Evolutionary conservation across 108 stramenopile genomes (phyloP).

Genomic region (Hondaea fermentalgiana): DNA sequence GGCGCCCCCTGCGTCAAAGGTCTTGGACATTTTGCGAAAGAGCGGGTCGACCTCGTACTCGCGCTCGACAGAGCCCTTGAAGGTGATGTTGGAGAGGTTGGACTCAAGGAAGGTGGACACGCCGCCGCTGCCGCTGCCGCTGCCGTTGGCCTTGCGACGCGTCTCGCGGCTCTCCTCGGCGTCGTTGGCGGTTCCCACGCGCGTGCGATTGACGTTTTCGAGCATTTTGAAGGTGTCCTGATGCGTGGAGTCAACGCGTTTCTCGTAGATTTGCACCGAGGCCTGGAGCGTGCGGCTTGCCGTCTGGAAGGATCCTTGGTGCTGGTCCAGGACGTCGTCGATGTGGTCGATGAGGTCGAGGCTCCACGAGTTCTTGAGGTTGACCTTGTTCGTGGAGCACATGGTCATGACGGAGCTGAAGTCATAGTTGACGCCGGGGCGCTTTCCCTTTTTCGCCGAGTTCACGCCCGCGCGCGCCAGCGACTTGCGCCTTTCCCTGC

Average conservation of each 20-base stretch:
- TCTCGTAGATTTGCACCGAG: constrained; percentile 89
- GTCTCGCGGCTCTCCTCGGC: constrained; percentile 59
- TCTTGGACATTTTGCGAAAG: constrained; percentile 93
- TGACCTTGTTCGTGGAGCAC: constrained; percentile 91
- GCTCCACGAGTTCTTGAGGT: constrained; percentile 83
- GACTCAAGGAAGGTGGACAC: constrained; percentile 13
- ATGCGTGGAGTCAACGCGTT: constrained; percentile 92
- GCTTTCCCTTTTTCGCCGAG: neutral
- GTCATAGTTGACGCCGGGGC: neutral
- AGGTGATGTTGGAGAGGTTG: constrained; percentile 63
- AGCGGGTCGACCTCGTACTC: constrained; percentile 92
- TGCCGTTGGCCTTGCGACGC: neutral
- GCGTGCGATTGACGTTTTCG: constrained; percentile 79
- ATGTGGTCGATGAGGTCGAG: constrained; percentile 92
- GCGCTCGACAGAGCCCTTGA: constrained; percentile 67
- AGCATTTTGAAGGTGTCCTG: constrained; percentile 80
- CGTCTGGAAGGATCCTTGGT: constrained; percentile 62
- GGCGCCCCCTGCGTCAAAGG: constrained; percentile 95
- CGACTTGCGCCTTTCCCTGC: neutral
- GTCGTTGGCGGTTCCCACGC: constrained; percentile 47
- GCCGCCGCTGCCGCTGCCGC: neutral
- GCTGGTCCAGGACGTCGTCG: constrained; percentile 45
- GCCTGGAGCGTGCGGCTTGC: constrained; percentile 94
- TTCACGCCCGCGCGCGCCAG: neutral
- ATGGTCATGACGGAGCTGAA: constrained; percentile 63